Evolutionary conservation across 306 rosid species (phyloP).

Genomic region (Inga laurina): DNA sequence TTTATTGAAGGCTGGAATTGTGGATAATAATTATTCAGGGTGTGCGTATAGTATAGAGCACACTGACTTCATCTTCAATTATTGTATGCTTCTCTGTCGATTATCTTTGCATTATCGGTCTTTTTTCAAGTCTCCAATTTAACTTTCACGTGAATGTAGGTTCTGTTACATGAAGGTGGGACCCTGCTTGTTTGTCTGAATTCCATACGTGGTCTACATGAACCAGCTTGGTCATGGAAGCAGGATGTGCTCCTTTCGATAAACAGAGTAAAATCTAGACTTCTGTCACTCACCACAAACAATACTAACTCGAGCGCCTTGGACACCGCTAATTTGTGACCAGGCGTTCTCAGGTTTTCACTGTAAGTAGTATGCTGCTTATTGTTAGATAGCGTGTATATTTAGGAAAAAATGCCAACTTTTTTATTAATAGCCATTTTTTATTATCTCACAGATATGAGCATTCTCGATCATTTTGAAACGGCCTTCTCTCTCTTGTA

Average conservation of each 20-base stretch:
- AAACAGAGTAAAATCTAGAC: constrained; percentile 48
- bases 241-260: constrained; percentile 54
- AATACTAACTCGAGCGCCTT: constrained; percentile 31
- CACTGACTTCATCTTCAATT: constrained; percentile 2
- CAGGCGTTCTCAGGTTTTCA: constrained; percentile 3
- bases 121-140: background rate
- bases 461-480: background rate
- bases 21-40: background rate
- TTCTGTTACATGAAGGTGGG: constrained; percentile 96
- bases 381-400: constrained; percentile 16
- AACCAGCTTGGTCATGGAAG: constrained; percentile 91
- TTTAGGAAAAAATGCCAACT: constrained; percentile 22
- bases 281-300: constrained; percentile 33
- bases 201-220: constrained; percentile 80
- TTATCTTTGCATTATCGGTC: constrained; percentile 10
- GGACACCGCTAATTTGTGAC: constrained; percentile 48
- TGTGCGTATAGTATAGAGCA: background rate
- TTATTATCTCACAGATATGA: constrained; percentile 19
- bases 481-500: background rate
- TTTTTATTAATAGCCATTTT: constrained; percentile 31
- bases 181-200: constrained; percentile 94
- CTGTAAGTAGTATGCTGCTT: constrained; percentile 15
- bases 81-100: background rate
- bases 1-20: background rate
- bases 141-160: constrained; percentile 54